phyloP scores from a whole-genome alignment of 73 alveolate genomes.

The Durusdinium trenchii region DNA sequence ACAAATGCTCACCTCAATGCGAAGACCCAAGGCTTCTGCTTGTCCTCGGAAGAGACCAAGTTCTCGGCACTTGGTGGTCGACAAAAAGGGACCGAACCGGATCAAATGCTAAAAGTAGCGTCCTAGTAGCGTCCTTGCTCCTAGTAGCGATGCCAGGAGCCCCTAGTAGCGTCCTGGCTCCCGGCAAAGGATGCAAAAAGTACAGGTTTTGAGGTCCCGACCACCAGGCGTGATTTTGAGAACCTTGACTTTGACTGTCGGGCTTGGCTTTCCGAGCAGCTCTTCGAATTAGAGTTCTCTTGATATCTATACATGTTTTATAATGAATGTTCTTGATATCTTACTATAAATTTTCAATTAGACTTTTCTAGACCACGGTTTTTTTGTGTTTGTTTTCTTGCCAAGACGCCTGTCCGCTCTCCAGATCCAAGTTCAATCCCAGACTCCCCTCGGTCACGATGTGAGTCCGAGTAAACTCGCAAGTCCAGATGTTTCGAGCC shows the following conservation, averaged over 20 bases:
- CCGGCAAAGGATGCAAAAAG: background rate
- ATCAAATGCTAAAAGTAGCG: background rate
- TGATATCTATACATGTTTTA: too few species aligned
- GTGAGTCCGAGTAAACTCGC: background rate
- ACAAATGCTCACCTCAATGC: slow-evolving; percentile 11
- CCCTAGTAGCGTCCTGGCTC: background rate
- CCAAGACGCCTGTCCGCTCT: slow-evolving; percentile 16
- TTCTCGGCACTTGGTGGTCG: background rate
- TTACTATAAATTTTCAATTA: too few species aligned
- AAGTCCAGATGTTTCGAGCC: background rate
- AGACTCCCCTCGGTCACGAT: slow-evolving; percentile 39
- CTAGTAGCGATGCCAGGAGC: background rate
- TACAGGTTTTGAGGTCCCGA: background rate
- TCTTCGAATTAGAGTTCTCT: too few species aligned
- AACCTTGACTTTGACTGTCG: too few species aligned
- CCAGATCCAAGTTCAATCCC: slow-evolving; percentile 67
- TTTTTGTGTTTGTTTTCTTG: too few species aligned
- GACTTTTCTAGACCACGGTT: too few species aligned
- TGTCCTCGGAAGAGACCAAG: background rate
- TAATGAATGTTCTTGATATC: too few species aligned
- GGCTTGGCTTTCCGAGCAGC: too few species aligned
- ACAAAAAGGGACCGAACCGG: background rate
- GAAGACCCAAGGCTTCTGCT: slow-evolving; percentile 70
- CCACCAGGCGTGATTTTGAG: slow-evolving; percentile 69
- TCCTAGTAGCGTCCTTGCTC: background rate